Evolutionary conservation across 805 yeast species (phyloP).

Genomic region (Metschnikowia dekortorum): DNA sequence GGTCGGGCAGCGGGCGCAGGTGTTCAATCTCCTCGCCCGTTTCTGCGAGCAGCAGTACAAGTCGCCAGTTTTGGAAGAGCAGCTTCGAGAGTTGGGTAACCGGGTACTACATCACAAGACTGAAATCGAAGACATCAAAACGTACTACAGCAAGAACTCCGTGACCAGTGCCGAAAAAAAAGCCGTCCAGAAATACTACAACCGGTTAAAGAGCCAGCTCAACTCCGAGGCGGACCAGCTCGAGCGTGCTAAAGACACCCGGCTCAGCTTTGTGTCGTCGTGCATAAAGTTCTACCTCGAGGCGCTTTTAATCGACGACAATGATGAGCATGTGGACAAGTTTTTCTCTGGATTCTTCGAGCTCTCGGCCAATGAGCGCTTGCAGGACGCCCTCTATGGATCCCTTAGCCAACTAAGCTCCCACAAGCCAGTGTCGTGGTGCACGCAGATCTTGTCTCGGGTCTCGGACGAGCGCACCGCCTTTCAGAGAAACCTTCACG

Average conservation of each 20-base stretch:
- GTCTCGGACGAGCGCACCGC: constrained; percentile 43
- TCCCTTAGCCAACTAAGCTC: constrained; percentile 47
- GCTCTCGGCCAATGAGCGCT: constrained; percentile 39
- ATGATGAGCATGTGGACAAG: constrained; percentile 59
- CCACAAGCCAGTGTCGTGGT: constrained; percentile 71
- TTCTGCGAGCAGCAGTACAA: constrained; percentile 68
- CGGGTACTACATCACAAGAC: constrained; percentile 38
- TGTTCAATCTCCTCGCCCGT: constrained; percentile 59
- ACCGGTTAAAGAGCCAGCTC: constrained; percentile 45
- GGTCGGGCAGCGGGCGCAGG: constrained; percentile 33
- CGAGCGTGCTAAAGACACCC: constrained; percentile 31
- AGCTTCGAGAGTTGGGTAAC: constrained; percentile 37
- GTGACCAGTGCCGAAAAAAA: constrained; percentile 45
- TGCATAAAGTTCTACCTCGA: constrained; percentile 59
- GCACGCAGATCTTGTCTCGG: constrained; percentile 74
- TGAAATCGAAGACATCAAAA: constrained; percentile 49
- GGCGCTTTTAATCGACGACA: constrained; percentile 40
- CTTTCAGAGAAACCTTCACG: constrained; percentile 55
- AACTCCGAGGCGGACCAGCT: constrained; percentile 48
- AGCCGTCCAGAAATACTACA: constrained; percentile 49
- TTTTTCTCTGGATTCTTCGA: constrained; percentile 84
- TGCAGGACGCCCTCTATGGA: constrained; percentile 40
- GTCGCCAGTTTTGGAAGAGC: constrained; percentile 40
- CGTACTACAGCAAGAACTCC: constrained; percentile 37
- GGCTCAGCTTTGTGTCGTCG: constrained; percentile 42